Evolutionary conservation across 306 rosid genomes (phyloP).

Genomic region (Gleditsia sinensis): DNA sequence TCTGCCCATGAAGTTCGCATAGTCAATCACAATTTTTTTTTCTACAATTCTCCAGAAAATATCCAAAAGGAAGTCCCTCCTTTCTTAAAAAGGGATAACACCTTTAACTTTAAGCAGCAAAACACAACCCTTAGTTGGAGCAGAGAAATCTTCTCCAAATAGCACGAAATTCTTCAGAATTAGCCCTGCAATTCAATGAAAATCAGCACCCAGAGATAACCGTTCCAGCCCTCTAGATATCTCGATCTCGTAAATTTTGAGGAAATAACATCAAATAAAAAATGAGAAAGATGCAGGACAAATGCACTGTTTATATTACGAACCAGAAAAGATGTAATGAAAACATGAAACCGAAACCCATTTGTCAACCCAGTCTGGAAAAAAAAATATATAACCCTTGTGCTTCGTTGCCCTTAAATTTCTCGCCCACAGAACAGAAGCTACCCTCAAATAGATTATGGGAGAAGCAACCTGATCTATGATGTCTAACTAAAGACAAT

Average conservation of each 20-base stretch:
- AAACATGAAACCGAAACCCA: not conserved
- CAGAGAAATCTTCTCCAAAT: not conserved
- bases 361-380: not conserved
- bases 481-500: not conserved
- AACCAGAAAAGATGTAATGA: not conserved
- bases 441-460: not conserved
- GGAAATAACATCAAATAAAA: not conserved
- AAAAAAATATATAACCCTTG: not conserved
- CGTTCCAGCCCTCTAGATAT: not conserved
- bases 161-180: not conserved
- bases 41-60: conserved; percentile 4
- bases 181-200: not conserved
- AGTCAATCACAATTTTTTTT: conserved; percentile 29
- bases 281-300: not conserved
- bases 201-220: not conserved
- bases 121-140: not conserved
- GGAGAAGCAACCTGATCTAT: conserved; percentile 18
- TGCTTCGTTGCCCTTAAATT: not conserved
- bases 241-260: not conserved
- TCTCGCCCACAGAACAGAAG: not conserved
- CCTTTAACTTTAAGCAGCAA: not conserved
- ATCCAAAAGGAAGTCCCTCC: conserved; percentile 4
- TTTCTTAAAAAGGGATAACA: not conserved
- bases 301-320: not conserved
- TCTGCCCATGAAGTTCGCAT: conserved; percentile 96